Evolutionary conservation across 768 basidiomycete genomes (phyloP).

Genomic region (Galerina sulciceps): DNA sequence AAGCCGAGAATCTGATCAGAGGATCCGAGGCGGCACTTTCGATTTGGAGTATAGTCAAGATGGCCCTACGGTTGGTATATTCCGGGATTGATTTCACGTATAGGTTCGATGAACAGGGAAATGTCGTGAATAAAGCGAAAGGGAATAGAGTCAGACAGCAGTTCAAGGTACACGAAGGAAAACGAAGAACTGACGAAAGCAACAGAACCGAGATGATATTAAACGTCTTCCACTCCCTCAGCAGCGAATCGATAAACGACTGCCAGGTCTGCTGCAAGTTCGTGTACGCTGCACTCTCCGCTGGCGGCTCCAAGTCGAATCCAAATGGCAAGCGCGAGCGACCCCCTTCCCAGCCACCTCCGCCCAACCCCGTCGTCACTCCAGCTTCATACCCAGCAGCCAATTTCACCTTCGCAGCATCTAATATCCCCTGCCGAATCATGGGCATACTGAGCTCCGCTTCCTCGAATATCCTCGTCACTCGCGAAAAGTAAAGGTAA

Average conservation of each 20-base stretch:
- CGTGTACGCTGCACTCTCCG: slow-evolving; percentile 12
- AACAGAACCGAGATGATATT: slow-evolving; percentile 39
- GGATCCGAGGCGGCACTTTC: slow-evolving; percentile 51
- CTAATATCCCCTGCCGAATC: slow-evolving; percentile 43
- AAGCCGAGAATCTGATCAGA: slow-evolving; percentile 56
- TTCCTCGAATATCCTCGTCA: slow-evolving; percentile 65
- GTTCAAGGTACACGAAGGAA: neutral
- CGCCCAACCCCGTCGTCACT: neutral
- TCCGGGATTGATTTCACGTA: too few species aligned
- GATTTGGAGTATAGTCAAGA: slow-evolving; percentile 39
- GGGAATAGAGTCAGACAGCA: neutral
- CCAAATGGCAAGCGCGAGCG: too few species aligned
- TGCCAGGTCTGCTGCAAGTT: slow-evolving; percentile 33
- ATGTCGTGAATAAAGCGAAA: neutral
- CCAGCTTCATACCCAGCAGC: neutral
- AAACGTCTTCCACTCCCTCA: slow-evolving; percentile 40
- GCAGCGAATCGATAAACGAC: slow-evolving; percentile 30
- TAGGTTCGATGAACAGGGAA: too few species aligned
- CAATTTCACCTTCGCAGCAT: slow-evolving; percentile 13
- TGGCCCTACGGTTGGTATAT: slow-evolving; percentile 25
- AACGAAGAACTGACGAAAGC: slow-evolving; percentile 27
- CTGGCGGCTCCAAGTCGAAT: slow-evolving; percentile 6
- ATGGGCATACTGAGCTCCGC: slow-evolving; percentile 65
- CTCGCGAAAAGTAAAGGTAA: slow-evolving; percentile 67
- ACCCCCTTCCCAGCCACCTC: too few species aligned